phyloP scores from a whole-genome alignment of 2,329 filamentous ascomycete genomes.

The Scytalidium lignicola region DNA sequence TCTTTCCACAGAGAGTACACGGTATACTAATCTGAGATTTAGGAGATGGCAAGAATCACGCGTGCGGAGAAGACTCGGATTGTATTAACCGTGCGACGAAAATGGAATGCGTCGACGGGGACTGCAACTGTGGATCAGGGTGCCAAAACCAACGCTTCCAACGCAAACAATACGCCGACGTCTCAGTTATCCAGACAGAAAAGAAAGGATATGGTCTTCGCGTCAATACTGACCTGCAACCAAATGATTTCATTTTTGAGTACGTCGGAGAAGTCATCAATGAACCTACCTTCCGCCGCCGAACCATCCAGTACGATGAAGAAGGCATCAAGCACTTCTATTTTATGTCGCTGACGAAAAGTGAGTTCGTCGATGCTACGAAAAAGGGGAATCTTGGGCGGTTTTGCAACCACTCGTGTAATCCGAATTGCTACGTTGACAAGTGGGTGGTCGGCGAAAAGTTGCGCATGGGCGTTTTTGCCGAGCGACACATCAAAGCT shows the following conservation, averaged over 20 bases:
- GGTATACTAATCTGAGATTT: slow-evolving; percentile 26
- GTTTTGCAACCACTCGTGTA: slow-evolving; percentile 99
- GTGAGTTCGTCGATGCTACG: slow-evolving; percentile 95
- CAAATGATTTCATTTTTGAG: slow-evolving; percentile 93
- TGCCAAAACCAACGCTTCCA: slow-evolving; percentile 97
- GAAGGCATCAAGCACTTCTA: slow-evolving; percentile 99
- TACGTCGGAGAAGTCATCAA: slow-evolving; percentile 99
- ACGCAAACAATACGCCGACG: slow-evolving; percentile 80
- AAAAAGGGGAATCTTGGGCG: slow-evolving; percentile 93
- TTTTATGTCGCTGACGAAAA: slow-evolving; percentile 97
- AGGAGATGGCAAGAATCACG: slow-evolving; percentile 66
- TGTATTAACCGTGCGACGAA: slow-evolving; percentile 98
- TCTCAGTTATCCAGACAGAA: slow-evolving; percentile 94
- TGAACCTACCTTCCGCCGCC: slow-evolving; percentile 79
- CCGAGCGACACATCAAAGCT: slow-evolving; percentile 73
- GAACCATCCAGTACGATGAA: slow-evolving; percentile 89
- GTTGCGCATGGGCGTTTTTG: slow-evolving; percentile 98
- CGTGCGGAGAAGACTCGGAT: slow-evolving; percentile 93
- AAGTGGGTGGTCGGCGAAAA: slow-evolving; percentile 99
- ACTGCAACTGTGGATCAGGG: slow-evolving; percentile 79
- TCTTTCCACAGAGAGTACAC: not conserved
- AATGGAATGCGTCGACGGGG: slow-evolving; percentile 82
- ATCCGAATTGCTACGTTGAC: slow-evolving; percentile 97
- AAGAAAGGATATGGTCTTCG: slow-evolving; percentile 96
- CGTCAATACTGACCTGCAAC: slow-evolving; percentile 68